Percentiles rank a stretch among this genome's conserved stretches.
Evolutionary conservation across 1,139 yeast species (phyloP).

Genomic region (Yamadazyma spencermartinsiae): DNA sequence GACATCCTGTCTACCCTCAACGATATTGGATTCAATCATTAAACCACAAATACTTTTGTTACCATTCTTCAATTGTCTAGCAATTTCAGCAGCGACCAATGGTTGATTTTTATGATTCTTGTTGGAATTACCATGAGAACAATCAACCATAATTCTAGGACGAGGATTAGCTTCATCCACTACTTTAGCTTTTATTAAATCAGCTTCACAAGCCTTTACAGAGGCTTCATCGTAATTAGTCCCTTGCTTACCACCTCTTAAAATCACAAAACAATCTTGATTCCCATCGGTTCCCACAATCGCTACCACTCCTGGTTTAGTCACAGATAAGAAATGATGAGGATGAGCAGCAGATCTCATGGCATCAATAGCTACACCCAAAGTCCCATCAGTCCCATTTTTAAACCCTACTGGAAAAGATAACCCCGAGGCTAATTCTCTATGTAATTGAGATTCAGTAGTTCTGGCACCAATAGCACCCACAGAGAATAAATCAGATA

Average conservation of each 20-base stretch:
- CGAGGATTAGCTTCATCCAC: slow-evolving; percentile 44
- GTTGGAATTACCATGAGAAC: slow-evolving; percentile 94
- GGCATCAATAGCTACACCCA: slow-evolving; percentile 93
- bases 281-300: slow-evolving; percentile 95
- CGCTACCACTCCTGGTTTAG: slow-evolving; percentile 95
- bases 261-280: slow-evolving; percentile 81
- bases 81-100: slow-evolving; percentile 77
- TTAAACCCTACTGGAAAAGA: slow-evolving; percentile 98
- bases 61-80: slow-evolving; percentile 78
- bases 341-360: slow-evolving; percentile 88
- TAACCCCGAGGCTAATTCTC: slow-evolving; percentile 94
- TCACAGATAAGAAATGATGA: slow-evolving; percentile 96
- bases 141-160: slow-evolving; percentile 91
- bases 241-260: slow-evolving; percentile 94
- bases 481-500: slow-evolving; percentile 85
- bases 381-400: slow-evolving; percentile 95
- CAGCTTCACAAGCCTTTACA: slow-evolving; percentile 67
- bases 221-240: slow-evolving; percentile 85
- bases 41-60: slow-evolving; percentile 81
- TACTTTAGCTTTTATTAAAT: slow-evolving; percentile 59
- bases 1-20: slow-evolving; percentile 91
- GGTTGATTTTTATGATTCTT: slow-evolving; percentile 94
- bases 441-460: slow-evolving; percentile 95
- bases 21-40: slow-evolving; percentile 92
- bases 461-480: slow-evolving; percentile 99